Evolutionary conservation across 345 rosid genomes (phyloP).

Genomic region (Turnera subulata): DNA sequence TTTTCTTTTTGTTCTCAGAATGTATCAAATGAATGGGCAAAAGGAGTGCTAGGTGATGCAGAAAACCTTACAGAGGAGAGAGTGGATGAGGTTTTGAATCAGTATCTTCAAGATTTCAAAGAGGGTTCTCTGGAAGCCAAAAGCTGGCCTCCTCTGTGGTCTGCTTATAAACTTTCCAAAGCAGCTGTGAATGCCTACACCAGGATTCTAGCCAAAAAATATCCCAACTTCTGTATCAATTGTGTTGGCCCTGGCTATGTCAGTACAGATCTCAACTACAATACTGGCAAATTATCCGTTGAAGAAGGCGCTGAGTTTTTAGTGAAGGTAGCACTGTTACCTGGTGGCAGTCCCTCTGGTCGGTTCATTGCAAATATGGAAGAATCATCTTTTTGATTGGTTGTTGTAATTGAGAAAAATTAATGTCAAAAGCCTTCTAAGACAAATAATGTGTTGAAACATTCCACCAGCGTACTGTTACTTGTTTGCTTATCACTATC

Average conservation of each 20-base stretch:
- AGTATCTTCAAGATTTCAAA: constrained; percentile 25
- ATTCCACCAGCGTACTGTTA: no score
- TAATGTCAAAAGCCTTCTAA: no score
- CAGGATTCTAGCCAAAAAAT: constrained; percentile 33
- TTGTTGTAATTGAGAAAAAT: no score
- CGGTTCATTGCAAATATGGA: constrained; percentile 17
- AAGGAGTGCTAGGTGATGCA: constrained; percentile 15
- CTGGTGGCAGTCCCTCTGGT: constrained; percentile 33
- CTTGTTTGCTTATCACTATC: no score
- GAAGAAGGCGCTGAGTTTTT: constrained; percentile 32
- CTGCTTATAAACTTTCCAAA: constrained; percentile 30
- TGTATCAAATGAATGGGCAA: constrained; percentile 22
- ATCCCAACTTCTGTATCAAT: constrained; percentile 24
- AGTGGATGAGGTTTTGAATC: constrained; percentile 24
- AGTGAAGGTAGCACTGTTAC: constrained; percentile 33
- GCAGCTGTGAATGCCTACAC: constrained; percentile 35
- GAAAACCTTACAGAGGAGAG: constrained; percentile 27
- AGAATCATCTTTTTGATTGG: constrained; percentile 3
- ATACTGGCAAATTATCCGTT: constrained; percentile 18
- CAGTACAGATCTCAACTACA: constrained; percentile 27
- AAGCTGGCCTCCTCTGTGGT: constrained; percentile 25
- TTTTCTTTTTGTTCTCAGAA: constrained; percentile 11
- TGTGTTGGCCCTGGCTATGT: constrained; percentile 32
- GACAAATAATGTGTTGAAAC: no score
- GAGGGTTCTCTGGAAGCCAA: constrained; percentile 19